Conservation (phyloP, 768 basidiomycete genomes). For the Agaricus sinodeliciosus region DNA sequence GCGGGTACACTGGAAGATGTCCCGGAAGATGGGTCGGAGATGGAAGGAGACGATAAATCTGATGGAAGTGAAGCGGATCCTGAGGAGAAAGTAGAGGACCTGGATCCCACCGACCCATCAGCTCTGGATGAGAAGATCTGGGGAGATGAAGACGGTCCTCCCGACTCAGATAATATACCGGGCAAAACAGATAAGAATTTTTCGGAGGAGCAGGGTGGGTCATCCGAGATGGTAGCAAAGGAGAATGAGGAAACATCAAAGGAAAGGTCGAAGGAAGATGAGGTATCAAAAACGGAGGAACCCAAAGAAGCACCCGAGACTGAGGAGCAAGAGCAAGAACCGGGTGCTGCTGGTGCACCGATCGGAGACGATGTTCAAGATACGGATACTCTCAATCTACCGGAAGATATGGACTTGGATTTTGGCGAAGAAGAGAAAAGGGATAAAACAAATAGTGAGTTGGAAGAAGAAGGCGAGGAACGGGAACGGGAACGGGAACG, state of each 20-base stretch:
- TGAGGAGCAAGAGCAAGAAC: constrained; percentile 29
- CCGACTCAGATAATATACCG: constrained; percentile 42
- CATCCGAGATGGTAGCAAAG: constrained; percentile 76
- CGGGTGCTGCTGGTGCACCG: constrained; percentile 52
- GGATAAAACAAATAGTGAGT: constrained; percentile 31
- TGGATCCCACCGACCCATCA: constrained; percentile 78
- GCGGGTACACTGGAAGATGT: constrained; percentile 84
- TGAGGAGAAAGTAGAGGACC: constrained; percentile 78
- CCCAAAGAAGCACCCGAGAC: constrained; percentile 12
- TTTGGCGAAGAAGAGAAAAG: constrained; percentile 27
- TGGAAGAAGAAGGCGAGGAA: constrained; percentile 63
- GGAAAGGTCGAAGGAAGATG: constrained; percentile 14
- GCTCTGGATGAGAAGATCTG: constrained; percentile 95
- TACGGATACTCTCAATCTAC: constrained; percentile 80
- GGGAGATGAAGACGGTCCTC: constrained; percentile 73
- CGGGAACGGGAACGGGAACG: too few relatives aligned
- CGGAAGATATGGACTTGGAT: constrained; percentile 75
- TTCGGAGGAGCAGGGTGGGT: constrained; percentile 39
- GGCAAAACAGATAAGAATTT: constrained; percentile 58
- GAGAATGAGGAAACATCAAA: constrained; percentile 43
- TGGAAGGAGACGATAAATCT: constrained; percentile 43
- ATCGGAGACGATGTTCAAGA: constrained; percentile 76
- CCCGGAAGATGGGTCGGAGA: constrained; percentile 45
- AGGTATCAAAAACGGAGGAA: constrained; percentile 12
- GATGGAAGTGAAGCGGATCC: constrained; percentile 53